These are phyloP conservation scores for Arachnopeziza araneosa DNA, from an alignment of 2,329 filamentous ascomycete species.

Conservation along the genomic window DNA sequence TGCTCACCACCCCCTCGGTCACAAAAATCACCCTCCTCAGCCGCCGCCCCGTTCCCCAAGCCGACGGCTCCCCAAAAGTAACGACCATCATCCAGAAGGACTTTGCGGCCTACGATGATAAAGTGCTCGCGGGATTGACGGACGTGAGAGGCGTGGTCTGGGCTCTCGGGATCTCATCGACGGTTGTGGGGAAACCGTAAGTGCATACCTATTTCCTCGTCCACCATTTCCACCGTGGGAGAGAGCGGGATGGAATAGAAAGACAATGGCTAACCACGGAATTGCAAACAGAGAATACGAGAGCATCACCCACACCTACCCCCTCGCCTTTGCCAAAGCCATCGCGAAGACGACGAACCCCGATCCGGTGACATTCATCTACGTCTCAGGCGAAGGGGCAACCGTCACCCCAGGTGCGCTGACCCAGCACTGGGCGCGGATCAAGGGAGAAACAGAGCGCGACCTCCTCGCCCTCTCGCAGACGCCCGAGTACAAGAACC, in stretches of 20 bases:
- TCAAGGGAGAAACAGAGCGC: constrained; percentile 64
- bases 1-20: constrained; percentile 48
- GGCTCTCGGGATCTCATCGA: constrained; percentile 62
- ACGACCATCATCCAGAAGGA: constrained; percentile 64
- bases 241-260: background rate
- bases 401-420: constrained; percentile 51
- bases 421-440: constrained; percentile 51
- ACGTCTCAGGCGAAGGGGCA: constrained; percentile 54
- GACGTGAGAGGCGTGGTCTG: constrained; percentile 67
- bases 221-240: too few species aligned
- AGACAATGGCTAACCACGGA: background rate
- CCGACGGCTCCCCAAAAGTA: constrained; percentile 49
- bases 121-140: constrained; percentile 52
- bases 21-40: constrained; percentile 64
- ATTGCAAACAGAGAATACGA: constrained; percentile 50
- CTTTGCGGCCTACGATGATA: constrained; percentile 54
- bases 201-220: constrained; percentile 19
- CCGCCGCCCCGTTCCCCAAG: constrained; percentile 58
- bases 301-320: constrained; percentile 61
- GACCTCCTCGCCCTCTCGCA: constrained; percentile 48
- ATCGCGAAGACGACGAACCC: constrained; percentile 43
- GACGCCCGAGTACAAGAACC: constrained; percentile 34
- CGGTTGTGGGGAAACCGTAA: constrained; percentile 53
- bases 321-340: constrained; percentile 57
- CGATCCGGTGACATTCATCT: constrained; percentile 62